phyloP scores from a whole-genome alignment of 495 filamentous ascomycete genomes.

The Talaromyces proteolyticus region DNA sequence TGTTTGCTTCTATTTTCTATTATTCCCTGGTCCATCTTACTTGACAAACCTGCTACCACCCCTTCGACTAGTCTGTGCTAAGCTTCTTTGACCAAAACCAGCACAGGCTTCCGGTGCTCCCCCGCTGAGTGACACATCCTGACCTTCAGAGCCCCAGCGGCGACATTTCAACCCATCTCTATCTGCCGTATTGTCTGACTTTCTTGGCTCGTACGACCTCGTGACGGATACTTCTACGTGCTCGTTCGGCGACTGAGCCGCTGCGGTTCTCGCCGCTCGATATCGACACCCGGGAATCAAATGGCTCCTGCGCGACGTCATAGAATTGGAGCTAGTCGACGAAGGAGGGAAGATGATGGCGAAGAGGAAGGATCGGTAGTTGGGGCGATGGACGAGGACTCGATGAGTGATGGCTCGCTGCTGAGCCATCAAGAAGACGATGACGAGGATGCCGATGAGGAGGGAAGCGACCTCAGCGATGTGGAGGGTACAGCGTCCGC shows the following conservation, averaged over 20 bases:
- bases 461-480: conserved; percentile 71
- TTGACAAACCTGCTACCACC: conserved; percentile 16
- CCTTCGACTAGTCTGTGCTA: background rate
- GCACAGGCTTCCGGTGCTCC: conserved; percentile 2
- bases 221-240: background rate
- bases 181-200: background rate
- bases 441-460: conserved; percentile 60
- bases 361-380: conserved; percentile 61
- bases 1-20: conserved; percentile 14
- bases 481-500: conserved; percentile 44
- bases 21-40: conserved; percentile 12
- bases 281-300: background rate
- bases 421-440: conserved; percentile 71
- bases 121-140: conserved; percentile 1
- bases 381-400: conserved; percentile 69
- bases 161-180: background rate
- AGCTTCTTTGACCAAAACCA: conserved; percentile 1
- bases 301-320: conserved; percentile 63
- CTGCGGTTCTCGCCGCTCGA: conserved; percentile 1
- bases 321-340: conserved; percentile 69
- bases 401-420: conserved; percentile 72
- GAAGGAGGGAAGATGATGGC: conserved; percentile 72
- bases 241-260: conserved; percentile 2
- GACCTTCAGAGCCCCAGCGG: background rate
- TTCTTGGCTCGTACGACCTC: background rate